A percentile compares a stretch with the other conserved stretches of the same genome.
phyloP scores from a whole-genome alignment of 1,284 basidiomycete species.

The Rhodotorula sp. region DNA sequence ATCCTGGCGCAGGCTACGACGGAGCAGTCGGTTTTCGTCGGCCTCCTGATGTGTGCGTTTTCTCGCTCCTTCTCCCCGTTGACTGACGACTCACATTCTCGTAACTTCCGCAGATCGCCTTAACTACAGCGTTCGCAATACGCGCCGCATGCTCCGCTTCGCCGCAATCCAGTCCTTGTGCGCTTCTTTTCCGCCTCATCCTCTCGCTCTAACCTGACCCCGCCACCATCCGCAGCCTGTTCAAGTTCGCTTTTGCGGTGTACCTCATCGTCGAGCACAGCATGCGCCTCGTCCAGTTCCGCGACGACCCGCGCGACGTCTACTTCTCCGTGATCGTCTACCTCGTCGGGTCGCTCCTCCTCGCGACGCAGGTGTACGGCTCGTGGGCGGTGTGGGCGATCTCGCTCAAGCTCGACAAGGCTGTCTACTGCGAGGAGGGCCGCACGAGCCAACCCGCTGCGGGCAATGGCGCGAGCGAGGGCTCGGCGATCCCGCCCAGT shows the following conservation, averaged over 20 bases:
- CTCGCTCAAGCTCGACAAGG: conserved; percentile 7
- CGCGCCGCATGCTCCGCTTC: not conserved
- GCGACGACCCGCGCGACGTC: not conserved
- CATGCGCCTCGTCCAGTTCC: not conserved
- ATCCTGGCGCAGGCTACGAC: conserved; percentile 1
- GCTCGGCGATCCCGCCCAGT: not conserved
- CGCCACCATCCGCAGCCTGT: not conserved
- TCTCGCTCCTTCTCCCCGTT: not conserved
- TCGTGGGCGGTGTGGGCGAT: conserved; percentile 12
- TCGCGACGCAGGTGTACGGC: conserved; percentile 6
- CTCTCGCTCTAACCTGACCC: not conserved
- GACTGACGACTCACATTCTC: too few species aligned
- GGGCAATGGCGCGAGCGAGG: not conserved
- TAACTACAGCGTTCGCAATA: not conserved
- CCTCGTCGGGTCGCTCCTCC: conserved; percentile 5
- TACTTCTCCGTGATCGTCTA: conserved; percentile 18
- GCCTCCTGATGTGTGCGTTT: conserved; percentile 6
- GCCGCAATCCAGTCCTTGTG: conserved; percentile 12
- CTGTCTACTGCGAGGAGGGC: not conserved
- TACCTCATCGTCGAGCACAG: conserved; percentile 13
- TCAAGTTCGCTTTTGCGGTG: conserved; percentile 7
- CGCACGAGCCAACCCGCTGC: not conserved
- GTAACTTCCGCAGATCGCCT: not conserved
- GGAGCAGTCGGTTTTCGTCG: conserved; percentile 10
- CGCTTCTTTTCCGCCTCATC: not conserved